Conservation (phyloP, 495 filamentous ascomycete species). For the Thermochaetoides thermophila region DNA sequence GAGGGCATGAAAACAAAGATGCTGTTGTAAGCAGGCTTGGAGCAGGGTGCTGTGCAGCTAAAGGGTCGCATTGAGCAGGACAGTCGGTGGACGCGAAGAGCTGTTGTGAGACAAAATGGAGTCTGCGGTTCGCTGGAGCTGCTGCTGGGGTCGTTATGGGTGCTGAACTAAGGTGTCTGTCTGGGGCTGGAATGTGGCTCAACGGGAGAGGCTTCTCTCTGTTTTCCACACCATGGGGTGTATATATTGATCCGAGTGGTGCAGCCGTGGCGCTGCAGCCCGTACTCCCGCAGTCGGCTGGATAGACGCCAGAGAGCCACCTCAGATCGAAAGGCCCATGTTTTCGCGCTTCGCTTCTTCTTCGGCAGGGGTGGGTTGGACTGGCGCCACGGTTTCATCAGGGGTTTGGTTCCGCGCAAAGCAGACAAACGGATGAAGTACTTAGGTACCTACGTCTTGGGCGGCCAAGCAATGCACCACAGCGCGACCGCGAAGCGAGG, state of each 20-base stretch:
- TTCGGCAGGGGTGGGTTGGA: slow-evolving; percentile 9
- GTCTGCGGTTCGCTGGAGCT: too few relatives aligned
- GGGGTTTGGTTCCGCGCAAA: slow-evolving; percentile 9
- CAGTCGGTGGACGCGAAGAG: slow-evolving; percentile 9
- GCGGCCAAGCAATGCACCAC: too few relatives aligned
- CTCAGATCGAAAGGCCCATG: slow-evolving; percentile 16
- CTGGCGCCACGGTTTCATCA: slow-evolving; percentile 18
- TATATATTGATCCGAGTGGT: slow-evolving; percentile 1
- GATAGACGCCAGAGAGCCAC: slow-evolving; percentile 5
- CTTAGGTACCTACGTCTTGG: too few relatives aligned
- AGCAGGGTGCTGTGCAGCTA: slow-evolving; percentile 17
- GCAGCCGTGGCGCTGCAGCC: too few relatives aligned
- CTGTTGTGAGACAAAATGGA: slow-evolving; percentile 11
- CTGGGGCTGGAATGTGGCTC: slow-evolving; percentile 12
- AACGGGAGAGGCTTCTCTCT: slow-evolving; percentile 16
- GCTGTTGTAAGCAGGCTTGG: slow-evolving; percentile 11
- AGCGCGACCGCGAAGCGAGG: too few relatives aligned
- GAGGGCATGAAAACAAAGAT: slow-evolving; percentile 11
- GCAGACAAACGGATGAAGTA: slow-evolving; percentile 1
- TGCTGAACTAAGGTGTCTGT: slow-evolving; percentile 4
- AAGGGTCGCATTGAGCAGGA: slow-evolving; percentile 17
- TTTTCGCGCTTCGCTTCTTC: too few relatives aligned
- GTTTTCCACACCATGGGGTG: slow-evolving; percentile 8
- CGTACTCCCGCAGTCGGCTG: too few relatives aligned
- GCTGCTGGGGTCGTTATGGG: too few relatives aligned